Evolutionary conservation across 2,329 filamentous ascomycete species (phyloP), one percentile per base, ranked within the genome.

Genomic region (Shiraia bambusicola): DNA sequence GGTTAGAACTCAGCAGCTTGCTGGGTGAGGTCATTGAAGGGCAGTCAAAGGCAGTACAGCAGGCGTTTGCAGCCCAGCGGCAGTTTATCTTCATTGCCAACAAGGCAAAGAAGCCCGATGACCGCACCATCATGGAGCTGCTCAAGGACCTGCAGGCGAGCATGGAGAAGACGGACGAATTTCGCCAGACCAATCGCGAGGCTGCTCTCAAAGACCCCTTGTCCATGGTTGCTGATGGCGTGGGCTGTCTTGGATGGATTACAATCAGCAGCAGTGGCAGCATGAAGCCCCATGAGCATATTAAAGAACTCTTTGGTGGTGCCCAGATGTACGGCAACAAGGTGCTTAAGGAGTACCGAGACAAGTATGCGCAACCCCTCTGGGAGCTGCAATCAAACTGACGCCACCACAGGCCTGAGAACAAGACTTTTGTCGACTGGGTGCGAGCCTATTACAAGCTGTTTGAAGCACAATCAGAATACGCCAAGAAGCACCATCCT

Each of bases 261-360:
- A 87, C 86, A 0, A 81, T 93, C 34, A 87, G 94, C 24, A 52
- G 49, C 34, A 50, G 57, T 34, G 37, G 79, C 75, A 52, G 55
- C 40, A 50, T 52, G 50, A 90, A 89, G 65, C 93, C 93, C 2
- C 84, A 81, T 51, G 91, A 93, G 62, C 88, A 91, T 59, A 86
- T 97, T 33, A 84, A 84, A 33, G 91, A 95, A 56, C 85, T 85
- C 45, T 77, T 95, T 14, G 84, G 85, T 22, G 86, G 89, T 36
- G 88, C 91, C 28, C 86, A 97, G 67, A 95, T 95, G 74, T 96
- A 88, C 59, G 93, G 93, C 25, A 97, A 98, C 74, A 83, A 91
- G 57, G 88, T 98, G 27, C 74, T 97, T 56, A 95, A 90, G 72
- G 87, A 94, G 58, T 84, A 87, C 69, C 96, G 94, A 72, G 91